These are phyloP conservation scores for Arctostaphylos glauca DNA, from an alignment of 148 eudicot genomes.

Conservation along the genomic window DNA sequence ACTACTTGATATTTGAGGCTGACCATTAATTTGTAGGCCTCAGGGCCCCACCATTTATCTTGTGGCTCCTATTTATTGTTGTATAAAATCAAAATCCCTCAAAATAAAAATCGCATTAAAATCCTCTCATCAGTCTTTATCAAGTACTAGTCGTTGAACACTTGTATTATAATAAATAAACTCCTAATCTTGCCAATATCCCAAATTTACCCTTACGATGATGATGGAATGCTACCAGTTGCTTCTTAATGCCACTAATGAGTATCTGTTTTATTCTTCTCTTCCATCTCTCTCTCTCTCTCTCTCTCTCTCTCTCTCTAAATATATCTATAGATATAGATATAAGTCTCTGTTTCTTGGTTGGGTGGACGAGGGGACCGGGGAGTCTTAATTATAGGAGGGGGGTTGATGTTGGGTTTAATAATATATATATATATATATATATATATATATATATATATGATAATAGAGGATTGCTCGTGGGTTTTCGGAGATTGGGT, in stretches of 20 bases:
- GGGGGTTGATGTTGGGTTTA: slow-evolving; percentile 28
- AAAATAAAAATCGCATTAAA: too few species aligned
- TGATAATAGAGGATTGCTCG: slow-evolving; percentile 47
- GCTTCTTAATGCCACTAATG: too few species aligned
- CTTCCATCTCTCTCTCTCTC: too few species aligned
- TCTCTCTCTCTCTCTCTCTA: too few species aligned
- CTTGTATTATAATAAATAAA: not conserved
- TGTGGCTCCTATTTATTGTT: not conserved
- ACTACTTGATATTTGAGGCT: slow-evolving; percentile 26
- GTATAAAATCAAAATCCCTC: too few species aligned
- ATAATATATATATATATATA: too few species aligned
- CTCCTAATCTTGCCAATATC: not conserved
- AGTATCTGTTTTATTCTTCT: too few species aligned
- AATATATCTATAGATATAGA: too few species aligned
- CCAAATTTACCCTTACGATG: not conserved
- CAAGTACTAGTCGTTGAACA: not conserved
- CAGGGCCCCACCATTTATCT: slow-evolving; percentile 3
- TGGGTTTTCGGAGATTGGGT: slow-evolving; percentile 96
- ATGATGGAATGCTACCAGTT: too few species aligned
- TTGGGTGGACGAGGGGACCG: slow-evolving; percentile 41
- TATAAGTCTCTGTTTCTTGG: slow-evolving; percentile 13
- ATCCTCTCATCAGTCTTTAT: too few species aligned
- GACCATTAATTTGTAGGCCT: not conserved
- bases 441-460: not conserved
- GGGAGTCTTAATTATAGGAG: slow-evolving; percentile 36